Evolutionary conservation across 805 yeast genomes (phyloP).

Genomic region (Saccharomyces eubayanus): DNA sequence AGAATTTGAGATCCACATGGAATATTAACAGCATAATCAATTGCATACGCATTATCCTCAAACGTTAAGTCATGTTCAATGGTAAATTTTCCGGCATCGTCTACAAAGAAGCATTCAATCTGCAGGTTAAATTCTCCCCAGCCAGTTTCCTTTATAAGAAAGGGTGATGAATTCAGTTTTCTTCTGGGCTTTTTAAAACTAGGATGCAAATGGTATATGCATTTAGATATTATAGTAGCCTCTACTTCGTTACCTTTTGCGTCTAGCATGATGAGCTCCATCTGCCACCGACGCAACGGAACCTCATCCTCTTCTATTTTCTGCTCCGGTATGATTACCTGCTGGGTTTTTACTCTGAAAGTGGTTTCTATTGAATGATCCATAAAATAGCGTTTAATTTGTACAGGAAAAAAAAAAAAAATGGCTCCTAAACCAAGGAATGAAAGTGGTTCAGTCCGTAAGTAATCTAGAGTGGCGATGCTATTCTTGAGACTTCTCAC

Average conservation of each 20-base stretch:
- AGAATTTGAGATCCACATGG: slow-evolving; percentile 66
- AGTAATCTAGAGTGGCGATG: neutral
- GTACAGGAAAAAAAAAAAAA: neutral
- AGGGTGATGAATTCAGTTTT: slow-evolving; percentile 67
- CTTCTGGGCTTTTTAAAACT: slow-evolving; percentile 82
- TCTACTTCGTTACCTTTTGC: slow-evolving; percentile 70
- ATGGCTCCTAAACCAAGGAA: neutral
- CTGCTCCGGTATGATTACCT: slow-evolving; percentile 50
- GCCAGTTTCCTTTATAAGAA: slow-evolving; percentile 78
- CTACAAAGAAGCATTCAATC: slow-evolving; percentile 61
- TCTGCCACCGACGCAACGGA: slow-evolving; percentile 87
- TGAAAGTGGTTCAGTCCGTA: neutral
- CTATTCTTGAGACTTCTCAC: neutral
- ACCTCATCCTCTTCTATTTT: slow-evolving; percentile 51
- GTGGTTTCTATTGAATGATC: slow-evolving; percentile 54
- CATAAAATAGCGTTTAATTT: slow-evolving; percentile 1
- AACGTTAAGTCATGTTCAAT: slow-evolving; percentile 81
- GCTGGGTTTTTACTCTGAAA: slow-evolving; percentile 77
- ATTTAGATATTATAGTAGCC: slow-evolving; percentile 75
- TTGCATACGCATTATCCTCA: slow-evolving; percentile 58
- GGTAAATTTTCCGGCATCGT: slow-evolving; percentile 74
- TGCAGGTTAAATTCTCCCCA: slow-evolving; percentile 96
- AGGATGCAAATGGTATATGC: slow-evolving; percentile 85
- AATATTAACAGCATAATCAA: slow-evolving; percentile 64
- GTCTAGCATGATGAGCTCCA: slow-evolving; percentile 65